A percentile compares a stretch with the other conserved stretches of the same genome.
Conservation (phyloP, 179 eudicot genomes). For the Spergularia azorica region DNA sequence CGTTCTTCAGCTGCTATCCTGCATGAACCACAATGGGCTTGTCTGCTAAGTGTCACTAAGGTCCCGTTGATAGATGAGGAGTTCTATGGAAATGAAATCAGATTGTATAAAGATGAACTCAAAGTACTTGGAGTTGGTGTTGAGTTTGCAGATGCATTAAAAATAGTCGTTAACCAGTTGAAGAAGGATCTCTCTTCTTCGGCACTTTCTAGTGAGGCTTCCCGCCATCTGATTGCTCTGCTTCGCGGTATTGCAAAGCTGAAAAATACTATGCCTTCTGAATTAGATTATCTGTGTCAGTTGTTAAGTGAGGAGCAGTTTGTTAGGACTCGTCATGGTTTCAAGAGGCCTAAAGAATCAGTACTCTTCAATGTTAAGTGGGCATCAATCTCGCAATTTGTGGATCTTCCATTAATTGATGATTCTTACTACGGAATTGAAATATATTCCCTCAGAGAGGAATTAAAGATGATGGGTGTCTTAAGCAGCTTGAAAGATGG, state of each 20-base stretch:
- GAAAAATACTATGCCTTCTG: slow-evolving; percentile 12
- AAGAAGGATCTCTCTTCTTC: slow-evolving; percentile 21
- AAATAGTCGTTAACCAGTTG: slow-evolving; percentile 24
- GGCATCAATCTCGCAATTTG: slow-evolving; percentile 34
- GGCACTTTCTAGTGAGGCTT: background rate
- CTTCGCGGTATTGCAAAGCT: slow-evolving; percentile 27
- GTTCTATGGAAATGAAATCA: slow-evolving; percentile 31
- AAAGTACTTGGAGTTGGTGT: slow-evolving; percentile 36
- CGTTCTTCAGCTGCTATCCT: slow-evolving; percentile 32
- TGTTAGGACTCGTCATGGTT: slow-evolving; percentile 40
- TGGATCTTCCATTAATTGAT: slow-evolving; percentile 48
- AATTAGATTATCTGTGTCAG: slow-evolving; percentile 22
- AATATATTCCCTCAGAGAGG: slow-evolving; percentile 37
- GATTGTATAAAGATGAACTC: slow-evolving; percentile 30
- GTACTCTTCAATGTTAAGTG: slow-evolving; percentile 40
- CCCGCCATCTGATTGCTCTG: slow-evolving; percentile 22
- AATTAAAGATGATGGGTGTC: slow-evolving; percentile 43
- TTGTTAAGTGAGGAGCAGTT: slow-evolving; percentile 29
- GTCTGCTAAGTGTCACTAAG: slow-evolving; percentile 14
- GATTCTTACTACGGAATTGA: slow-evolving; percentile 38
- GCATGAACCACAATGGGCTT: slow-evolving; percentile 21
- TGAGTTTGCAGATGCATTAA: slow-evolving; percentile 23
- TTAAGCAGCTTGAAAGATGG: slow-evolving; percentile 39
- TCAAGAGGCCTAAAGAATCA: slow-evolving; percentile 27
- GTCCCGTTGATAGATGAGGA: slow-evolving; percentile 32